Evolutionary conservation across 306 rosid genomes (phyloP), one percentile per base, ranked within the genome.

Genomic region (Gleditsia sinensis): DNA sequence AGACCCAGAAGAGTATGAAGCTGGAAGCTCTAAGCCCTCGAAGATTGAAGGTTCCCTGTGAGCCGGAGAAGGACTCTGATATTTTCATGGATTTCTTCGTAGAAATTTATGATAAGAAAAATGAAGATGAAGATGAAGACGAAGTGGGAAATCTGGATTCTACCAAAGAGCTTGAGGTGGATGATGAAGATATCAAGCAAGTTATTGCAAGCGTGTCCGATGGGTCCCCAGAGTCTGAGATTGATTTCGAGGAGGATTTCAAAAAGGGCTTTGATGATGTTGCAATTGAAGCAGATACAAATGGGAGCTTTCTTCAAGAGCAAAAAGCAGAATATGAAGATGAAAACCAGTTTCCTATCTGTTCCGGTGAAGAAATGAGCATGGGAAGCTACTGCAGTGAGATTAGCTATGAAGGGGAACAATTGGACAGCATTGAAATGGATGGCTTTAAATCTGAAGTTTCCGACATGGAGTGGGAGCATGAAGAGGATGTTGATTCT

Each of bases 1-100:
- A 86, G 88, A 82, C 63, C 8, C 93, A 83, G 86, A 86, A 87
- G 86, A 81, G 69, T 25, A 17, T 72, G 68, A 87, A 77, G 76
- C 39, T 76, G 40, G 86, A 80, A 83, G 83, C 83, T 61, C 24
- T 72, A 7, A 87, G 86, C 74, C 86, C 90, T 21, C 71, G 43
- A 5, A 73, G 58, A 46, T 69, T 51, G 17, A 84, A 80, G 88
- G 77, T 48, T 20, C 67, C 79, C 0, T n/a, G 70, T 39, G 63
- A 78, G 34, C 73, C 25, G 51, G 33, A 49, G 28, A 68, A 85
- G 57, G 79, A 67, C 7, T 59, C 17, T 76, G 88, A 33, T 40
- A 39, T 49, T 21, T 81, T 78, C 24, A 27, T 76, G 65, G 88
- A 82, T 67, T 71, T 79, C 82, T 89, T 88, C 33, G 67, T 94